phyloP scores from a whole-genome alignment of 495 filamentous ascomycete species.

The Talaromyces stipitatus region DNA sequence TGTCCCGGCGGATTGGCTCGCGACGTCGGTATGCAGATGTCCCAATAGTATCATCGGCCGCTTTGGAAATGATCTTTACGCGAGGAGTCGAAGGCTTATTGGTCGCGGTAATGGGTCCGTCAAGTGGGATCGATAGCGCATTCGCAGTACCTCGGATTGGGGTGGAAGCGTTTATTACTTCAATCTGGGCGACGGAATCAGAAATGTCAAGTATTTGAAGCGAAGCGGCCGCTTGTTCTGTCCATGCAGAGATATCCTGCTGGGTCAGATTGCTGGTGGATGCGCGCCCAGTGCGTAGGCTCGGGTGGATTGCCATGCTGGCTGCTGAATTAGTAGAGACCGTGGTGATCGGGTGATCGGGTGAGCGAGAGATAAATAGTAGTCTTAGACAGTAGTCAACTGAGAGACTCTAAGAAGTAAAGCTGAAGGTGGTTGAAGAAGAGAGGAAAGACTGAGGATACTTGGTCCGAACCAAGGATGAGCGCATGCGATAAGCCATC shows the following conservation, averaged over 20 bases:
- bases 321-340: not conserved
- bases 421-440: not conserved
- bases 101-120: constrained; percentile 26
- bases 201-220: constrained; percentile 34
- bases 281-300: constrained; percentile 14
- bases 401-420: not conserved
- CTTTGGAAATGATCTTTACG: constrained; percentile 14
- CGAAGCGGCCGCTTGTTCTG: constrained; percentile 41
- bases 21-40: constrained; percentile 34
- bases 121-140: constrained; percentile 42
- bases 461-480: not conserved
- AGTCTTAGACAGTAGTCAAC: not conserved
- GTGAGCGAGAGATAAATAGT: not conserved
- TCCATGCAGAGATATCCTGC: constrained; percentile 44
- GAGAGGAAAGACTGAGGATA: not conserved
- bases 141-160: constrained; percentile 30
- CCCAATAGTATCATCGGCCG: constrained; percentile 11
- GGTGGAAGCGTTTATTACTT: constrained; percentile 16
- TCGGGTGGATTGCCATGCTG: constrained; percentile 38
- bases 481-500: constrained; percentile 4
- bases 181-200: constrained; percentile 15
- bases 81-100: constrained; percentile 12
- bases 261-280: constrained; percentile 27
- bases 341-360: not conserved
- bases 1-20: constrained; percentile 49